Percentiles rank a stretch among this genome's conserved stretches.
These are phyloP conservation scores for Metschnikowia noctiluminum DNA, from an alignment of 805 yeast species.

Conservation along the genomic window DNA sequence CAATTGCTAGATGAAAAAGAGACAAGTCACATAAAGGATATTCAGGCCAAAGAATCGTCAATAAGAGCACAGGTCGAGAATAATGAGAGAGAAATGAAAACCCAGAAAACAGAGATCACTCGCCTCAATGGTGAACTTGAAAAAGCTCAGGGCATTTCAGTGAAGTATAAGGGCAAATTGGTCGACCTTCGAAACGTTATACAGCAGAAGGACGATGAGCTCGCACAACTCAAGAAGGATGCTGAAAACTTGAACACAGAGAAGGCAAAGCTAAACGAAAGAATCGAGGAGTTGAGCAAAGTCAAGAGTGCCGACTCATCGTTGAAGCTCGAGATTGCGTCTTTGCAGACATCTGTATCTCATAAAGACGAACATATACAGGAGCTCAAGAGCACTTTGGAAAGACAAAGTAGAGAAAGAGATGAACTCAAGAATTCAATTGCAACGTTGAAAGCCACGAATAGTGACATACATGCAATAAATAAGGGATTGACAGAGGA, in stretches of 20 bases:
- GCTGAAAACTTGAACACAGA: conserved; percentile 22
- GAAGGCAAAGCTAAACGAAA: conserved; percentile 35
- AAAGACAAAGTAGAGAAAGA: conserved; percentile 33
- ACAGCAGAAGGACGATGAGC: conserved; percentile 13
- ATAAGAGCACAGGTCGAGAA: neutral
- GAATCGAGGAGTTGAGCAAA: conserved; percentile 28
- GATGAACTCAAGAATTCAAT: conserved; percentile 36
- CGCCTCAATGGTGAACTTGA: conserved; percentile 6
- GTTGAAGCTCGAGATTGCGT: conserved; percentile 47
- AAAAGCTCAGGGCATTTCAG: neutral
- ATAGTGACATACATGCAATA: conserved; percentile 36
- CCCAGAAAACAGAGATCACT: neutral
- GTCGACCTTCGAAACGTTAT: conserved; percentile 7
- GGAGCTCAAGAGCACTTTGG: conserved; percentile 35
- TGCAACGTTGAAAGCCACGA: conserved; percentile 39
- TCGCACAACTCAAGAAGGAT: conserved; percentile 24
- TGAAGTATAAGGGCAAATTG: conserved; percentile 21
- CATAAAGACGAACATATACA: conserved; percentile 43
- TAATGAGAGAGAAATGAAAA: neutral
- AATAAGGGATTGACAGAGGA: conserved; percentile 35
- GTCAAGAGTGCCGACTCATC: conserved; percentile 40
- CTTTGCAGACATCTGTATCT: conserved; percentile 41
- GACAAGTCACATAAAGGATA: conserved; percentile 12
- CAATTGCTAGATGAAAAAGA: conserved; percentile 18
- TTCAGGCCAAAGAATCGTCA: neutral